Evolutionary conservation across 306 rosid genomes (phyloP).

Genomic region (Malus fusca): DNA sequence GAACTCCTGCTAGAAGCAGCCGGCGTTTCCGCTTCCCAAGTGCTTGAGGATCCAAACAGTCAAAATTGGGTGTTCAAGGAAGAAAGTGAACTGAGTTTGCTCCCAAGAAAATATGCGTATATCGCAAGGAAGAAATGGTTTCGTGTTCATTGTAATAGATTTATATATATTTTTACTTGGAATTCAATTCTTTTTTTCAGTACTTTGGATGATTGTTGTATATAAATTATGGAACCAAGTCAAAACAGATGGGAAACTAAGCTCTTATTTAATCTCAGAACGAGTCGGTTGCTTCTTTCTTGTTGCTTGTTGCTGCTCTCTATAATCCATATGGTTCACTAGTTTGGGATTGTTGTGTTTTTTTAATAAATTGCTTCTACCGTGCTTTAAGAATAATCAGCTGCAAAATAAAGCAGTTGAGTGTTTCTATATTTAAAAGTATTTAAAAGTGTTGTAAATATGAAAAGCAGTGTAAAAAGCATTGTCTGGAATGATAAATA

Average conservation of each 20-base stretch:
- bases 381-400: too few relatives aligned
- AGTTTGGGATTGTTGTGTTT: too few relatives aligned
- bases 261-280: not conserved
- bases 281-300: too few relatives aligned
- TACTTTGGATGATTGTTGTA: constrained; percentile 7
- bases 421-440: too few relatives aligned
- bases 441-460: too few relatives aligned
- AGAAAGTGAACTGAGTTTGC: not conserved
- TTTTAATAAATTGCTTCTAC: too few relatives aligned
- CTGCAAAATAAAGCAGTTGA: too few relatives aligned
- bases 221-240: not conserved
- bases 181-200: not conserved
- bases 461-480: too few relatives aligned
- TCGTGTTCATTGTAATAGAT: not conserved
- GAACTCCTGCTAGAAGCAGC: constrained; percentile 39
- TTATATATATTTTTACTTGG: not conserved
- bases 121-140: not conserved
- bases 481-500: too few relatives aligned
- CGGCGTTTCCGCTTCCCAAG: constrained; percentile 7
- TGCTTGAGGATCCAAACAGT: not conserved
- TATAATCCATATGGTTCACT: too few relatives aligned
- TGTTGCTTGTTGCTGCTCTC: too few relatives aligned
- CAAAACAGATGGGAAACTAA: not conserved
- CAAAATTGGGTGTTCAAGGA: not conserved
- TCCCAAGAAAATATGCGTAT: not conserved